Base-by-base conservation (phyloP, 2,329 filamentous ascomycete genomes). In the Diaporthe amygdali region DNA sequence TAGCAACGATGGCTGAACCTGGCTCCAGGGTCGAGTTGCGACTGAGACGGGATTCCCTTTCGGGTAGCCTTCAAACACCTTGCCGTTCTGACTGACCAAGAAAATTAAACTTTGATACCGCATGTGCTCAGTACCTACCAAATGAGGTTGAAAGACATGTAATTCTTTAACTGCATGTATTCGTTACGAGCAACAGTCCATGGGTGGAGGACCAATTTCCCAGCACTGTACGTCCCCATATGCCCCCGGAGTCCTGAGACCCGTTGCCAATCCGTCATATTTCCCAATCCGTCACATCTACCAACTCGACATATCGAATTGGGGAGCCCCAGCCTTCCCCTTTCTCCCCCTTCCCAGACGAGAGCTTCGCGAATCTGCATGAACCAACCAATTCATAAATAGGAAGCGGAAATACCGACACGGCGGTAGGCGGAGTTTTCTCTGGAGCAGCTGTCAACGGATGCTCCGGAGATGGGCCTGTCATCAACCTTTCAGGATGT, bases 371-470 rank as follows among this genome's bases (percentile, higher is more conserved):
- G 41, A 47, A 63, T 63, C 59, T 63, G 59, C 30, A 34, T 47
- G 59, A 47, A 63, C 59, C n/a, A 37, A 7, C 32, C 22, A n/a
- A 49, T 63, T 64, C 41, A 37, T 37, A 49, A 25, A 64, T 49
- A 64, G 44, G 30, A 64, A 49, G 59, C 44, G 59, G 59, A 49
- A 64, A 64, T 49, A 64, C 59, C 59, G 59, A 64, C 59, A 64
- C 44, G 44, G 44, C 59, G 44, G 59, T 20, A 25, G 32, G 52
- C 52, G 32, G 52, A n/a, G n/a, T 37, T 37, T 55, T 37, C 52
- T 37, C 32, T 55, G 20, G 52, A 55, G 52, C 20, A 37, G 30
- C 59, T 37, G n/a, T 49, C 41, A 20, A 37, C 44, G 59, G 59
- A 32, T 20, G 20, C 5, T 22, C 44, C 30, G 41, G 59, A 64